phyloP scores from a whole-genome alignment of 2,329 filamentous ascomycete genomes.

The Microsporum audouinii region DNA sequence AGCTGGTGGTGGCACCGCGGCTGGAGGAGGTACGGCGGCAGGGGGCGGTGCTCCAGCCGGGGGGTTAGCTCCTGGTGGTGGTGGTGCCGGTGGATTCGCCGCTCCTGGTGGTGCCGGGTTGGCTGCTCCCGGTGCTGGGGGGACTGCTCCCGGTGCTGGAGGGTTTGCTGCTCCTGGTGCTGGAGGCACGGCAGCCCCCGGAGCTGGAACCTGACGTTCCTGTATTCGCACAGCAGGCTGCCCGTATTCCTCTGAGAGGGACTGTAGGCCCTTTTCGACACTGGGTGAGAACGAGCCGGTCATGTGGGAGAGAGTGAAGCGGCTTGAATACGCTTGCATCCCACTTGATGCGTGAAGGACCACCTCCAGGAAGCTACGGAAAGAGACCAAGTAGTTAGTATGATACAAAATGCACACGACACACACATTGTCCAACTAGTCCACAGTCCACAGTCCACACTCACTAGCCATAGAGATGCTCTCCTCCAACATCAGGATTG shows the following conservation, averaged over 20 bases:
- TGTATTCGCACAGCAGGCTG: constrained; percentile 10
- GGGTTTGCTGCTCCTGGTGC: background rate
- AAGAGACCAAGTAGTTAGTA: background rate
- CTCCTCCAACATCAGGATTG: constrained; percentile 33
- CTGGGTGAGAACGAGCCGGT: constrained; percentile 44
- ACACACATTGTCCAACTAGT: background rate
- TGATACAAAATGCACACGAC: background rate
- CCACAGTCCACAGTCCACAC: constrained; percentile 14
- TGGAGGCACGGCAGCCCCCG: background rate
- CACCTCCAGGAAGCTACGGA: constrained; percentile 47
- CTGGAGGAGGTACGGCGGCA: background rate
- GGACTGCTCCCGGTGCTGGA: background rate
- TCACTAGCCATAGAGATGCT: constrained; percentile 46
- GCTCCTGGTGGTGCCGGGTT: background rate
- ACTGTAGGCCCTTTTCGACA: constrained; percentile 30
- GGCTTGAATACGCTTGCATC: constrained; percentile 47
- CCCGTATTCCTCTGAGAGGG: constrained; percentile 23
- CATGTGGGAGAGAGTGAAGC: constrained; percentile 56
- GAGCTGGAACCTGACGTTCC: constrained; percentile 12
- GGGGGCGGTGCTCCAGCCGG: background rate
- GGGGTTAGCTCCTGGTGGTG: background rate
- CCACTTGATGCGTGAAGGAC: constrained; percentile 45
- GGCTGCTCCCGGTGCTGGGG: background rate
- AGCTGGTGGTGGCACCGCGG: background rate
- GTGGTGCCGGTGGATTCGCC: background rate